A percentile compares a stretch with the other conserved stretches of the same genome.
These are phyloP conservation scores for Hamamelis virginiana DNA, from an alignment of 164 flowering plant species.

Conservation along the genomic window DNA sequence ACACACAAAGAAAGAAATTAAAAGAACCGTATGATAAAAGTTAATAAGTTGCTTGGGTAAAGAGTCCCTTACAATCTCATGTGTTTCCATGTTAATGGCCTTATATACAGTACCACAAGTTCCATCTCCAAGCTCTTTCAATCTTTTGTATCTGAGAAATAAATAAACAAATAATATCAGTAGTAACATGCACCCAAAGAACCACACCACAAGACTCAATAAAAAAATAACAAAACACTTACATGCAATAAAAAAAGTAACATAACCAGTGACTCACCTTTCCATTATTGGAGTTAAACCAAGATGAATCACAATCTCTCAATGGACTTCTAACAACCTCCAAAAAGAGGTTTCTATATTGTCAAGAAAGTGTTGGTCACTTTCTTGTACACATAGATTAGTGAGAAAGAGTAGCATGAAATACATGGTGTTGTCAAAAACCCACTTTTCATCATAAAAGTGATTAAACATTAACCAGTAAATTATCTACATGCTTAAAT, in stretches of 20 bases:
- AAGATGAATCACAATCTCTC: constrained; percentile 27
- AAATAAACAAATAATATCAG: constrained; percentile 1
- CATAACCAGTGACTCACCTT: constrained; percentile 36
- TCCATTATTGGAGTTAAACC: constrained; percentile 52
- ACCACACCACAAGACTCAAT: not conserved
- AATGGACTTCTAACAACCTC: constrained; percentile 47
- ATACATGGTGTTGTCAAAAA: constrained; percentile 29
- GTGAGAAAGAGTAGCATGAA: constrained; percentile 34
- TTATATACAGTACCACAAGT: constrained; percentile 86
- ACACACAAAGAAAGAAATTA: not conserved
- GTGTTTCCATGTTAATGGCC: constrained; percentile 62
- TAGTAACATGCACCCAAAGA: constrained; percentile 3
- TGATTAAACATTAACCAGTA: constrained; percentile 41
- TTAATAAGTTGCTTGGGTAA: not conserved
- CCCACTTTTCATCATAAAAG: constrained; percentile 48
- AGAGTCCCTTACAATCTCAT: constrained; percentile 61
- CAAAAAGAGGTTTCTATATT: constrained; percentile 41
- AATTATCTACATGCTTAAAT: constrained; percentile 58
- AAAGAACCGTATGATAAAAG: not conserved
- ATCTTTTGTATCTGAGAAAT: constrained; percentile 53
- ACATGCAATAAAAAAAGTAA: not conserved
- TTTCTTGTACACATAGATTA: constrained; percentile 33
- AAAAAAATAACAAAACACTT: not conserved
- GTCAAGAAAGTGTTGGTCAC: constrained; percentile 41
- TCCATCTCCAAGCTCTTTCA: constrained; percentile 91